Evolutionary conservation across 164 flowering plant species (phyloP).

Genomic region (Vitis riparia): DNA sequence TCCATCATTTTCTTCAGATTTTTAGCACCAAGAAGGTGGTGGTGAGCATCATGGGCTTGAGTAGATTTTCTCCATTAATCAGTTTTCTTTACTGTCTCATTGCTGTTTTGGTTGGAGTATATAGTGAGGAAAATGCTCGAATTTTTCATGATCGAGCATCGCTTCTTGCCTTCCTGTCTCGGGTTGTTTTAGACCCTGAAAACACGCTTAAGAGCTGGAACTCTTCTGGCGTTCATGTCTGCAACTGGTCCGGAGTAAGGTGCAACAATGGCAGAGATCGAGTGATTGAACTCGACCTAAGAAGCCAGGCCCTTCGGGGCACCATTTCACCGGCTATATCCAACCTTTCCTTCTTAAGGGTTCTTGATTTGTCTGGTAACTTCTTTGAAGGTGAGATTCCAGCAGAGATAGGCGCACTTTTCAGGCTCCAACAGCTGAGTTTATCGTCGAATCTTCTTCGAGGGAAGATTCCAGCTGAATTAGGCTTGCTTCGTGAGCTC

Average conservation of each 20-base stretch:
- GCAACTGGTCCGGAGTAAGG: constrained; percentile 74
- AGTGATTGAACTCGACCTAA: constrained; percentile 59
- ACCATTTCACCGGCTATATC: constrained; percentile 62
- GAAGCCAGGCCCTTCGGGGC: constrained; percentile 51
- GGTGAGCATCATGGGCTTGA: constrained; percentile 23
- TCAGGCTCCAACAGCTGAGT: constrained; percentile 54
- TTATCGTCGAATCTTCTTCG: constrained; percentile 57
- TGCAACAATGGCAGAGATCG: constrained; percentile 37
- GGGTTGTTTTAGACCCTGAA: constrained; percentile 51
- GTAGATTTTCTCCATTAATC: constrained; percentile 20
- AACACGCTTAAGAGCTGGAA: constrained; percentile 56
- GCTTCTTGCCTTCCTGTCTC: constrained; percentile 56
- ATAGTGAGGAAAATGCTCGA: constrained; percentile 10
- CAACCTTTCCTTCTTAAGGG: constrained; percentile 40
- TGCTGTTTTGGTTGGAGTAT: constrained; percentile 14
- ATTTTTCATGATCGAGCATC: constrained; percentile 40
- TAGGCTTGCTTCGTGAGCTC: constrained; percentile 51
- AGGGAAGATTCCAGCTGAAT: constrained; percentile 56
- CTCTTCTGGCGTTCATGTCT: constrained; percentile 41
- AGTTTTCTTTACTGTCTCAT: constrained; percentile 21
- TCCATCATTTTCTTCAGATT: neutral
- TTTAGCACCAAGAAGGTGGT: too few relatives aligned
- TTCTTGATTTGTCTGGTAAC: constrained; percentile 76
- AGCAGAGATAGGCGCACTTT: constrained; percentile 49
- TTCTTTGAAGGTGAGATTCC: constrained; percentile 70